phyloP scores from a whole-genome alignment of 768 basidiomycete genomes.

The Tremella fuciformis region DNA sequence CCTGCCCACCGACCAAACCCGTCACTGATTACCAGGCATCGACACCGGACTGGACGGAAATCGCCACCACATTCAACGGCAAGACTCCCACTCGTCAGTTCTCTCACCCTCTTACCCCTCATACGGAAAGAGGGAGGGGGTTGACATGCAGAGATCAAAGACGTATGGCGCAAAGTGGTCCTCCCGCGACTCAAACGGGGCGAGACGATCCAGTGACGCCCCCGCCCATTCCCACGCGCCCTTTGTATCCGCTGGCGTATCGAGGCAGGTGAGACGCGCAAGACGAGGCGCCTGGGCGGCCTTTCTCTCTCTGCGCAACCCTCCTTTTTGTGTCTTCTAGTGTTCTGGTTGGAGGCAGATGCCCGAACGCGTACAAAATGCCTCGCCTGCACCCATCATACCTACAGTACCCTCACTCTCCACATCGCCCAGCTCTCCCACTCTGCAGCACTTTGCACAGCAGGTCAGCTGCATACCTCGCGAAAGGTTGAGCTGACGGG shows the following conservation, averaged over 20 bases:
- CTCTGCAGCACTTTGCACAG: no score
- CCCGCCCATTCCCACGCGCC: background rate
- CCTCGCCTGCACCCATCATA: no score
- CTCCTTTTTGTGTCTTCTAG: constrained; percentile 3
- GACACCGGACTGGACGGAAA: constrained; percentile 29
- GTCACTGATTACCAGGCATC: constrained; percentile 13
- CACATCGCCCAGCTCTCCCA: background rate
- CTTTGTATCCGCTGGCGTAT: no score
- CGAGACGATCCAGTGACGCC: constrained; percentile 24
- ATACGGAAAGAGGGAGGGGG: background rate
- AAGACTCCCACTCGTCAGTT: constrained; percentile 30
- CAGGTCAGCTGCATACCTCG: no score
- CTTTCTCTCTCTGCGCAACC: background rate
- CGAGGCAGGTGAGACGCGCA: no score
- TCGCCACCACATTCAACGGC: constrained; percentile 24
- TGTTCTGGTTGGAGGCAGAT: no score
- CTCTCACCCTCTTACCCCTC: background rate
- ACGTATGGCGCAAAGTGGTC: constrained; percentile 38
- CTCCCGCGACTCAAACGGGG: constrained; percentile 32
- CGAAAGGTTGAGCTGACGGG: no score
- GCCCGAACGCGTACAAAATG: no score
- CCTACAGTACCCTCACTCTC: background rate
- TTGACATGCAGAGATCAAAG: constrained; percentile 26
- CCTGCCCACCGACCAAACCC: no score
- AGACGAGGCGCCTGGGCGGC: background rate